Conservation (phyloP, 2,329 filamentous ascomycete genomes). For the Sphaerulina vaccinii region DNA sequence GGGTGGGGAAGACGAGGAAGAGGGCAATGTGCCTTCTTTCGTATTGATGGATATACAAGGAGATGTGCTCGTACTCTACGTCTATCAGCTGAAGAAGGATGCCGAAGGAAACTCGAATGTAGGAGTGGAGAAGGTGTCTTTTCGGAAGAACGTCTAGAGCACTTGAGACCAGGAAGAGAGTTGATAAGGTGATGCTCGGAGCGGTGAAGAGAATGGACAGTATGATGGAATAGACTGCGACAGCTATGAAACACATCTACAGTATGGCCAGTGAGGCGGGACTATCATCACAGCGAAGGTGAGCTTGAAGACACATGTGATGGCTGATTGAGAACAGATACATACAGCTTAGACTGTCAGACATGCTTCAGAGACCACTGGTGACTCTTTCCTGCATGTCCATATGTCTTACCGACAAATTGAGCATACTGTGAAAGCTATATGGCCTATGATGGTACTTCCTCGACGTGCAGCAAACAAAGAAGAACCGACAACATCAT, state of each 20-base stretch:
- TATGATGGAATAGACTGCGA: neutral
- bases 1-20: slow-evolving; percentile 45
- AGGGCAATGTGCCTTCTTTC: slow-evolving; percentile 82
- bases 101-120: slow-evolving; percentile 54
- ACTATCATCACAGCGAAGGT: neutral
- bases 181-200: slow-evolving; percentile 19
- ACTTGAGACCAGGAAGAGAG: slow-evolving; percentile 17
- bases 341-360: neutral
- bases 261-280: neutral
- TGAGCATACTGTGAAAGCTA: neutral
- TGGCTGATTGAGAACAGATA: neutral
- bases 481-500: neutral
- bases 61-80: slow-evolving; percentile 91
- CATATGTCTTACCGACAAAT: neutral
- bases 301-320: neutral
- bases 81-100: slow-evolving; percentile 65
- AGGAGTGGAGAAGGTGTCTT: slow-evolving; percentile 57
- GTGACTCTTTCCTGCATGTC: neutral
- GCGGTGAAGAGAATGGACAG: neutral
- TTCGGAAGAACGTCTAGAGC: slow-evolving; percentile 47
- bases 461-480: neutral
- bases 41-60: slow-evolving; percentile 99
- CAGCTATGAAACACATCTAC: neutral
- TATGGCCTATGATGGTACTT: neutral
- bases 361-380: neutral